These are phyloP conservation scores for Discostella pseudostelligera DNA, from an alignment of 108 stramenopile species.

Conservation along the genomic window DNA sequence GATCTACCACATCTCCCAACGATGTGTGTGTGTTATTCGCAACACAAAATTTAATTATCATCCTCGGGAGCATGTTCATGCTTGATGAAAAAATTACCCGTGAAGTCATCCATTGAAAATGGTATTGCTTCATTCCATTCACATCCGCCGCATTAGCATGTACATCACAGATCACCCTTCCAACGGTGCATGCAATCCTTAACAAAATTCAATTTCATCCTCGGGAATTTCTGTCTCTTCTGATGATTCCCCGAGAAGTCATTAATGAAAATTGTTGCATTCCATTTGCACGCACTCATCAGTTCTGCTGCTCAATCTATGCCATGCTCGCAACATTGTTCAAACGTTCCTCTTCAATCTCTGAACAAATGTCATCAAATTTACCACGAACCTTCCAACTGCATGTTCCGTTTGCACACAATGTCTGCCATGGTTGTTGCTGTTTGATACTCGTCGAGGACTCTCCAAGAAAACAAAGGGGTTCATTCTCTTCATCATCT, in stretches of 20 bases:
- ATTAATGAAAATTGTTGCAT: too few relatives aligned
- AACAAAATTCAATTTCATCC: neutral
- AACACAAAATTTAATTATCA: constrained; percentile 1
- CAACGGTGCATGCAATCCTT: neutral
- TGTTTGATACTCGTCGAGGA: constrained; percentile 48
- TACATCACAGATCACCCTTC: neutral
- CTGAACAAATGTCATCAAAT: constrained; percentile 65
- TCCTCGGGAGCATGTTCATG: neutral
- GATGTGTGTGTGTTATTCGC: too few relatives aligned
- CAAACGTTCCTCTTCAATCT: constrained; percentile 34
- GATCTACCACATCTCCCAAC: too few relatives aligned
- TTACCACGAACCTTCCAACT: constrained; percentile 76
- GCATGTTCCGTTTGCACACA: constrained; percentile 82
- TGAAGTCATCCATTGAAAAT: constrained; percentile 9
- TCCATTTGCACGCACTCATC: too few relatives aligned
- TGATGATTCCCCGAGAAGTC: too few relatives aligned
- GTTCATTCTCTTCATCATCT: constrained; percentile 2
- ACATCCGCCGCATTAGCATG: too few relatives aligned
- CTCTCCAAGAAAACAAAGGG: constrained; percentile 13
- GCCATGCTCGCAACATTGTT: too few relatives aligned
- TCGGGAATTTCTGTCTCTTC: neutral
- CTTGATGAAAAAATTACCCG: neutral
- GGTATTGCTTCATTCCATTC: neutral
- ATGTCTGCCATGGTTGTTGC: constrained; percentile 36
- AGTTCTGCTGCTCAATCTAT: too few relatives aligned